Evolutionary conservation across 2,329 filamentous ascomycete genomes (phyloP).

Genomic region (Alternaria dauci): DNA sequence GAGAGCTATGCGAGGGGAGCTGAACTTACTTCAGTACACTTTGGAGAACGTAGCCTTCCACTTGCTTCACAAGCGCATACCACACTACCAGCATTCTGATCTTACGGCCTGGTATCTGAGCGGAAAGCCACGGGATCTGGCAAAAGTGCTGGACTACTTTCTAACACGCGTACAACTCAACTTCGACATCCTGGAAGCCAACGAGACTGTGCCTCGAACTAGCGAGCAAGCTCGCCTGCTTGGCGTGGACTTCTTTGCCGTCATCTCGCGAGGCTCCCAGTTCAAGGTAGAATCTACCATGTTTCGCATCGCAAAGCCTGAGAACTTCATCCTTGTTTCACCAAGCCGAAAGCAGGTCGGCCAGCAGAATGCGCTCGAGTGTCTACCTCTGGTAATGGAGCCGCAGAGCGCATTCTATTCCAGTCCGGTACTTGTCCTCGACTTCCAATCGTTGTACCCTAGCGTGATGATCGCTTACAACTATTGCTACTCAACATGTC

Average conservation of each 20-base stretch:
- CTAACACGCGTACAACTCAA: slow-evolving; percentile 78
- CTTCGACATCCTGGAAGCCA: slow-evolving; percentile 88
- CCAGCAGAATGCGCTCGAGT: slow-evolving; percentile 92
- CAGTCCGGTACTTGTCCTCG: slow-evolving; percentile 86
- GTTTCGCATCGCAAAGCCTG: slow-evolving; percentile 97
- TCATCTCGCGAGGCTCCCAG: slow-evolving; percentile 92
- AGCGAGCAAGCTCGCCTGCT: slow-evolving; percentile 93
- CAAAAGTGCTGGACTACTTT: slow-evolving; percentile 81
- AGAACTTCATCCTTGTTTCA: slow-evolving; percentile 90
- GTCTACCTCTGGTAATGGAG: slow-evolving; percentile 95
- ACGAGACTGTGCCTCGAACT: slow-evolving; percentile 86
- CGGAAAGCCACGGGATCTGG: slow-evolving; percentile 71
- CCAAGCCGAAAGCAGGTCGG: slow-evolving; percentile 92
- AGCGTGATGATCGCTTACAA: slow-evolving; percentile 99
- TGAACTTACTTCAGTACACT: slow-evolving; percentile 91
- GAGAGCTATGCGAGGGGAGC: slow-evolving; percentile 92
- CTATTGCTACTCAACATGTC: slow-evolving; percentile 96
- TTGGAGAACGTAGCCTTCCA: slow-evolving; percentile 97
- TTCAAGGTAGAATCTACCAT: slow-evolving; percentile 99
- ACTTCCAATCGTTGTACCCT: slow-evolving; percentile 96
- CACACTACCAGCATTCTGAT: slow-evolving; percentile 81
- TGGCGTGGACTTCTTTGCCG: slow-evolving; percentile 95
- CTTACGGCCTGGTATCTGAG: slow-evolving; percentile 84
- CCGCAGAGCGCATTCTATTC: slow-evolving; percentile 94
- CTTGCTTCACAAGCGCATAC: slow-evolving; percentile 83